phyloP scores from a whole-genome alignment of 2,329 filamentous ascomycete species.

The Zarea fungicola region DNA sequence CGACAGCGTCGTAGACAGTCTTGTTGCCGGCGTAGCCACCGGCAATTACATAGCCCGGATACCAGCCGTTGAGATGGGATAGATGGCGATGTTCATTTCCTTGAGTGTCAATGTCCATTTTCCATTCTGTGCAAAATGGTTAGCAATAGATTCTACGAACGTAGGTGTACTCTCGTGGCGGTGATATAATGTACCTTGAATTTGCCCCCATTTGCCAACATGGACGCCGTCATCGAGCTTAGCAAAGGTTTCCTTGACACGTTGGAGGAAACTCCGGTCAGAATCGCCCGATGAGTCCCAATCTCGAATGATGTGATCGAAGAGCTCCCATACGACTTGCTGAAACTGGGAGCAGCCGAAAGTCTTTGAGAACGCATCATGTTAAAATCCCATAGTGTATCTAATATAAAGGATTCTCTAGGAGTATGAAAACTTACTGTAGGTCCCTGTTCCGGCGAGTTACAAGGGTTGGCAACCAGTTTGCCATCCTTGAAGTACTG shows the following conservation, averaged over 20 bases:
- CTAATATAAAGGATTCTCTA: too few species aligned
- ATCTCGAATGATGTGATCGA: conserved; percentile 31
- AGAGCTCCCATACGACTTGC: conserved; percentile 42
- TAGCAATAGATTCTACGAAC: too few species aligned
- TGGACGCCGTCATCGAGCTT: conserved; percentile 28
- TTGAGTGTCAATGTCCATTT: conserved; percentile 25
- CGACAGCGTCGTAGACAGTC: conserved; percentile 37
- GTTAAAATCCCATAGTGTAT: not conserved
- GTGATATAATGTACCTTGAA: conserved; percentile 18
- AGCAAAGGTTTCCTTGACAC: conserved; percentile 27
- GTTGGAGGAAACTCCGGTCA: conserved; percentile 25
- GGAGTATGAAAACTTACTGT: conserved; percentile 19
- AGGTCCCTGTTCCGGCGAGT: conserved; percentile 51
- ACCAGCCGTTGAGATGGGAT: conserved; percentile 52
- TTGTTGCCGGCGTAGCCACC: conserved; percentile 39
- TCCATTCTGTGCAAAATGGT: conserved; percentile 25
- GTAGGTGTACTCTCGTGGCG: too few species aligned
- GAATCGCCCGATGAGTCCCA: conserved; percentile 19
- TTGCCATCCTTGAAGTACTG: conserved; percentile 43
- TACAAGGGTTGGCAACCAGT: conserved; percentile 53
- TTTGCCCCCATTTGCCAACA: conserved; percentile 24
- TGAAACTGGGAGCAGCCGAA: conserved; percentile 51
- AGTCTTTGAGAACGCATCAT: conserved; percentile 22
- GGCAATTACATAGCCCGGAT: conserved; percentile 47
- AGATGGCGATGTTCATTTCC: conserved; percentile 37